phyloP scores from a whole-genome alignment of 257 asterid genomes.

The Nicotiana otophora region DNA sequence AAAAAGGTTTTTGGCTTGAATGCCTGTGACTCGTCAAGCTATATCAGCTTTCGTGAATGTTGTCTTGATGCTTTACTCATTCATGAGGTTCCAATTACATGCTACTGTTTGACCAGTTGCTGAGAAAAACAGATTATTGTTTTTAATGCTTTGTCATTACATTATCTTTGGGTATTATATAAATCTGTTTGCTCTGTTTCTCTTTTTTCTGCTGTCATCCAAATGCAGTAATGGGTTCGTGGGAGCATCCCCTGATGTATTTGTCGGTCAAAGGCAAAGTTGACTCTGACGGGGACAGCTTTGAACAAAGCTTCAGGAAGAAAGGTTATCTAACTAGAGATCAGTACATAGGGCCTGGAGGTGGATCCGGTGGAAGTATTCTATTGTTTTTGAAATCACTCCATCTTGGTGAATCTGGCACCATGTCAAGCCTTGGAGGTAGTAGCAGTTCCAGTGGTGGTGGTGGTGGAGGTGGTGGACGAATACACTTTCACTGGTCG shows the following conservation, averaged over 20 bases:
- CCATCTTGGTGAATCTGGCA: conserved; percentile 51
- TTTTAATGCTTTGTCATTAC: background rate
- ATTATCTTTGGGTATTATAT: background rate
- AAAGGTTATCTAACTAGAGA: conserved; percentile 20
- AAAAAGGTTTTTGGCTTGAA: background rate
- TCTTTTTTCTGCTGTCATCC: conserved; percentile 13
- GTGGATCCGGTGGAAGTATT: conserved; percentile 99
- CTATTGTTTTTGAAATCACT: conserved; percentile 65
- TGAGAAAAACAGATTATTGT: background rate
- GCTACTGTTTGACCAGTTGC: background rate
- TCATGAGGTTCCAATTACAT: background rate
- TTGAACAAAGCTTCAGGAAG: conserved; percentile 25
- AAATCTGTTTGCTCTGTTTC: conserved; percentile 6
- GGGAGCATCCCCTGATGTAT: conserved; percentile 64
- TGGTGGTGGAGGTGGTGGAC: conserved; percentile 99
- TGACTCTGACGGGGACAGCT: conserved; percentile 75
- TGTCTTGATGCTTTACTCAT: background rate
- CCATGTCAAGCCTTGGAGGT: conserved; percentile 83
- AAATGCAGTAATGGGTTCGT: conserved; percentile 86
- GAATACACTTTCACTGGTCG: conserved; percentile 96
- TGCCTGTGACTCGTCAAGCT: background rate
- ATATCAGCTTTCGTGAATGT: background rate
- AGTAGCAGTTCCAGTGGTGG: conserved; percentile 71
- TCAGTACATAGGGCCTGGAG: conserved; percentile 59
- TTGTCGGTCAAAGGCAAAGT: conserved; percentile 72